Percentiles rank a stretch among this genome's conserved stretches.
Evolutionary conservation across 23 red algal genomes (phyloP).

Genomic region (Gracilariopsis chorda): DNA sequence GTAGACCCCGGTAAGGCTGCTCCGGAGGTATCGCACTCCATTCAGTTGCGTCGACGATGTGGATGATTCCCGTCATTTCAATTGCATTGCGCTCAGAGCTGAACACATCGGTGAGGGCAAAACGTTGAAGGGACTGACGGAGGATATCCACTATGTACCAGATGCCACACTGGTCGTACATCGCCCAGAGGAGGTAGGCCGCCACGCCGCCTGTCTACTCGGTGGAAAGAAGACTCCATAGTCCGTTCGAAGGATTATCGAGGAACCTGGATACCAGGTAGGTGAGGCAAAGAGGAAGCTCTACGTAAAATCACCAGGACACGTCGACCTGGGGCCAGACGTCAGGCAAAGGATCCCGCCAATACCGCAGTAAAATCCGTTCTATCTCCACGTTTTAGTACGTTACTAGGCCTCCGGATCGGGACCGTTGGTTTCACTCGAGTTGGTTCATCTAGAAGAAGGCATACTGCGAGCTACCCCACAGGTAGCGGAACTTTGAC

Average conservation of each 20-base stretch:
- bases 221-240: slow-evolving; percentile 1
- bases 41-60: neutral
- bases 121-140: neutral
- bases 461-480: no score
- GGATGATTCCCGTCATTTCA: neutral
- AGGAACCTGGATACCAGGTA: neutral
- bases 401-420: no score
- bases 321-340: no score
- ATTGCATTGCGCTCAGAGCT: neutral
- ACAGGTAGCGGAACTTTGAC: no score
- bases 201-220: neutral
- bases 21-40: neutral
- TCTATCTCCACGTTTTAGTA: no score
- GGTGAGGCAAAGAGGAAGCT: neutral
- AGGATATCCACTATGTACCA: neutral
- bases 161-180: neutral
- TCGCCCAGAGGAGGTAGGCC: neutral
- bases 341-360: no score
- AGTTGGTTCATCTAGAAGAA: no score
- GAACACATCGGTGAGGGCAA: neutral
- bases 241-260: neutral
- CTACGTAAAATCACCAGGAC: neutral
- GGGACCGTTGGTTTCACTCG: no score
- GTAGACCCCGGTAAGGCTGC: neutral
- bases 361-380: no score